Evolutionary conservation across 352 stramenopile species (phyloP).

Genomic region (Pythium pectinolyticum): DNA sequence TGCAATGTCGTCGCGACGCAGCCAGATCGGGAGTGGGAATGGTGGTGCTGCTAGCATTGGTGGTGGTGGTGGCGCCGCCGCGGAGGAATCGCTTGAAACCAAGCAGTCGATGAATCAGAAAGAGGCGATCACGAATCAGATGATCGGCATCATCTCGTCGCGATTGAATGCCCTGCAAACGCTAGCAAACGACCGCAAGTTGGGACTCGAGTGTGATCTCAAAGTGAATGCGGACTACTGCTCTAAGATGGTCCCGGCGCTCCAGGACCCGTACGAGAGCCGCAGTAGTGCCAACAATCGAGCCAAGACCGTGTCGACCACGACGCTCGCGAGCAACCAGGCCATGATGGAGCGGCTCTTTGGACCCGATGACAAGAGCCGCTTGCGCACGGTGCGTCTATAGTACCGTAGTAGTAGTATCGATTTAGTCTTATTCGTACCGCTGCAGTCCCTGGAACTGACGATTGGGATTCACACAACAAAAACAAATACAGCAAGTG

Average conservation of each 20-base stretch:
- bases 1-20: not conserved
- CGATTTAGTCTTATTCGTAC: not conserved
- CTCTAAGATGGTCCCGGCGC: slow-evolving; percentile 58
- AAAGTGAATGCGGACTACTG: slow-evolving; percentile 73
- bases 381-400: slow-evolving; percentile 40
- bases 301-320: slow-evolving; percentile 42
- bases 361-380: slow-evolving; percentile 67
- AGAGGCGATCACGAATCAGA: slow-evolving; percentile 72
- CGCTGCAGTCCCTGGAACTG: too few relatives aligned
- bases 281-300: slow-evolving; percentile 38
- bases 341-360: slow-evolving; percentile 79
- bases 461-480: not conserved
- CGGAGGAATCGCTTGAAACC: slow-evolving; percentile 14
- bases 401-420: not conserved
- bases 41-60: not conserved
- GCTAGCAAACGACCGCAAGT: slow-evolving; percentile 63
- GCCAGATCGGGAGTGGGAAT: not conserved
- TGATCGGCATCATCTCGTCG: slow-evolving; percentile 79
- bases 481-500: slow-evolving; percentile 65
- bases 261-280: slow-evolving; percentile 71
- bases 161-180: slow-evolving; percentile 65
- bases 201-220: slow-evolving; percentile 75
- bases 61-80: not conserved
- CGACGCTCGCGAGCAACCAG: slow-evolving; percentile 57
- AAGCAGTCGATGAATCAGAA: slow-evolving; percentile 74